phyloP scores from a whole-genome alignment of 2,329 filamentous ascomycete genomes.

The Alternaria sp. region DNA sequence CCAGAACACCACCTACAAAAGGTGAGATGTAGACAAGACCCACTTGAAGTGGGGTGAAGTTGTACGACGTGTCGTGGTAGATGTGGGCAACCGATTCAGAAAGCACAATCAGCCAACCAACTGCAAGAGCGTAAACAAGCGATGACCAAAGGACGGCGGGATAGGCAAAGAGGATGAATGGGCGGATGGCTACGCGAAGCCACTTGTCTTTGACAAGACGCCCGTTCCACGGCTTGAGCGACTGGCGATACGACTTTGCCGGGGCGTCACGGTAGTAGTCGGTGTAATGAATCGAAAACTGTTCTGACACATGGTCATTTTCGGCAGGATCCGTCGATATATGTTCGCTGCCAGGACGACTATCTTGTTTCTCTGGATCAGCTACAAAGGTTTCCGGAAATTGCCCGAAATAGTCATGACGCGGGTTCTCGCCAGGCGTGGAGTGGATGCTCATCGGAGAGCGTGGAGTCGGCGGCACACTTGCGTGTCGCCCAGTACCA shows the following conservation, averaged over 20 bases:
- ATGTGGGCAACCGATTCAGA: slow-evolving; percentile 86
- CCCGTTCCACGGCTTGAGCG: slow-evolving; percentile 79
- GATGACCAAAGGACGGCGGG: slow-evolving; percentile 90
- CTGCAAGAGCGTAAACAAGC: slow-evolving; percentile 82
- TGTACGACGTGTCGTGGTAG: slow-evolving; percentile 76
- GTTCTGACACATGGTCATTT: slow-evolving; percentile 35
- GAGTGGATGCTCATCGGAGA: slow-evolving; percentile 53
- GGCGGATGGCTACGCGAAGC: slow-evolving; percentile 78
- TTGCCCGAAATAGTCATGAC: slow-evolving; percentile 25
- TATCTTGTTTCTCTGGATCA: slow-evolving; percentile 35
- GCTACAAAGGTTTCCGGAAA: background rate
- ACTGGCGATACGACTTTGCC: slow-evolving; percentile 74
- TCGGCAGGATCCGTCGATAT: slow-evolving; percentile 19
- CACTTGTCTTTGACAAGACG: slow-evolving; percentile 77
- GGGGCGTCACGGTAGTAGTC: slow-evolving; percentile 72
- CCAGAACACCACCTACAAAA: slow-evolving; percentile 76
- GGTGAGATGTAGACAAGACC: slow-evolving; percentile 90
- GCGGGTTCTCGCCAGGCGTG: slow-evolving; percentile 45
- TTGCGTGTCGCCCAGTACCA: slow-evolving; percentile 19
- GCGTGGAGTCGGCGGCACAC: slow-evolving; percentile 17
- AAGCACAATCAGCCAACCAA: slow-evolving; percentile 95
- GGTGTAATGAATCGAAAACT: slow-evolving; percentile 66
- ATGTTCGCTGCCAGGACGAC: slow-evolving; percentile 15
- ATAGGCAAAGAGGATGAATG: slow-evolving; percentile 87
- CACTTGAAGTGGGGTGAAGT: slow-evolving; percentile 81